Evolutionary conservation across 257 asterid genomes (phyloP).

Genomic region (Fraxinus excelsior): DNA sequence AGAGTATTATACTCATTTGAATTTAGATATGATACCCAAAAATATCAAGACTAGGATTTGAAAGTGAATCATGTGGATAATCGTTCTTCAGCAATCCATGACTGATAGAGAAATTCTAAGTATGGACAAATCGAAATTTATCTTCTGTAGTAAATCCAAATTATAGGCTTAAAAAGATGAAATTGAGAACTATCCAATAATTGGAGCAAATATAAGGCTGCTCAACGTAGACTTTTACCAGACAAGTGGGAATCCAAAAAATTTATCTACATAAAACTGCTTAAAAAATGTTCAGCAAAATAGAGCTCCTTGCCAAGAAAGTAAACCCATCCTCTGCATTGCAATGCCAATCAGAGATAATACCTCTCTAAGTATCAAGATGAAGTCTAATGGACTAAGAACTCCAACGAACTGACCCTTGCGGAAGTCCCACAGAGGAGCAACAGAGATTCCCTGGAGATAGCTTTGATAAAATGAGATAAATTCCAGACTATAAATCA

Average conservation of each 20-base stretch:
- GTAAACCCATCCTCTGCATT: slow-evolving; percentile 5
- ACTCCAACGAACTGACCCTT: slow-evolving; percentile 71
- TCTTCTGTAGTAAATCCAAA: background rate
- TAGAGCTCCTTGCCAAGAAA: slow-evolving; percentile 3
- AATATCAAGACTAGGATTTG: slow-evolving; percentile 1
- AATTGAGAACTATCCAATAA: background rate
- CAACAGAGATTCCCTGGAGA: slow-evolving; percentile 66
- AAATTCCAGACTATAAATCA: slow-evolving; percentile 20
- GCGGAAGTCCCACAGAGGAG: slow-evolving; percentile 72
- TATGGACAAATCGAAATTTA: background rate
- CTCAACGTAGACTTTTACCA: background rate
- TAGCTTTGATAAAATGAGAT: slow-evolving; percentile 31
- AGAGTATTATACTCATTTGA: slow-evolving; percentile 4
- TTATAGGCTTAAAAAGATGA: background rate
- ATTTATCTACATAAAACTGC: background rate
- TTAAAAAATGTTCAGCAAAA: background rate
- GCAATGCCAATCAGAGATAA: slow-evolving; percentile 15
- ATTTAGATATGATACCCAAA: slow-evolving; percentile 4
- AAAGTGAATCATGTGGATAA: background rate
- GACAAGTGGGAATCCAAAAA: background rate
- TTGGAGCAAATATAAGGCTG: background rate
- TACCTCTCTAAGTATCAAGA: slow-evolving; percentile 75
- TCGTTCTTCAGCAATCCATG: background rate
- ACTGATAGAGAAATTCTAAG: background rate
- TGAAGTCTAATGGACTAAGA: slow-evolving; percentile 74